These are phyloP conservation scores for Epicoccum sorghinum DNA, from an alignment of 2,329 filamentous ascomycete genomes.

Conservation along the genomic window DNA sequence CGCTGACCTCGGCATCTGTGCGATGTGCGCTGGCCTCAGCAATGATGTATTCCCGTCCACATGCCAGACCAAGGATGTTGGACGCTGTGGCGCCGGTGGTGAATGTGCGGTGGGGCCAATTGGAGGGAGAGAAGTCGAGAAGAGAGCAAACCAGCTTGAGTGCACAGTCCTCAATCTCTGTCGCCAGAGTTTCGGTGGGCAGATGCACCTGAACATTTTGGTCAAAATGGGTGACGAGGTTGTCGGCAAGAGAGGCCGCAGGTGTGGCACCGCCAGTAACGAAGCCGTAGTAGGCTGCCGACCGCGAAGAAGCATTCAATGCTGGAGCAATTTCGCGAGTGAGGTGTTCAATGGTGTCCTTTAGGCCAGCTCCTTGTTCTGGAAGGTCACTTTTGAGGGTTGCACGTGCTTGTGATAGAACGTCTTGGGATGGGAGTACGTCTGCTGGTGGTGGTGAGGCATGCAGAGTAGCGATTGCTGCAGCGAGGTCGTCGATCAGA, in stretches of 20 bases:
- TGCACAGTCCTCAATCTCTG: conserved; percentile 75
- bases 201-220: conserved; percentile 87
- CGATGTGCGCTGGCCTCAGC: conserved; percentile 50
- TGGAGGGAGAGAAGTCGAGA: conserved; percentile 61
- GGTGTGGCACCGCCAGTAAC: conserved; percentile 83
- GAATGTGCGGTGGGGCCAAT: conserved; percentile 78
- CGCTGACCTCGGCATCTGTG: conserved; percentile 43
- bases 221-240: conserved; percentile 79
- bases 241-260: conserved; percentile 80
- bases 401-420: conserved; percentile 39
- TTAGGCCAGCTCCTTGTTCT: conserved; percentile 51
- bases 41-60: conserved; percentile 73
- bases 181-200: conserved; percentile 74
- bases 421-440: conserved; percentile 45
- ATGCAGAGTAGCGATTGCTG: conserved; percentile 34
- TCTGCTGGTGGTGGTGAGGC: conserved; percentile 20
- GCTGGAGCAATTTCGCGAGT: conserved; percentile 57
- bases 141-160: conserved; percentile 72
- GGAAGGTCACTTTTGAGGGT: conserved; percentile 49
- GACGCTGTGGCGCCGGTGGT: conserved; percentile 74
- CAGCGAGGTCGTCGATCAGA: conserved; percentile 26
- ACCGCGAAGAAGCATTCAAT: conserved; percentile 68
- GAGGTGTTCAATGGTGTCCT: conserved; percentile 52
- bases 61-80: conserved; percentile 69
- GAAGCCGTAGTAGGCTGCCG: conserved; percentile 74